phyloP scores from a whole-genome alignment of 345 rosid genomes.

The Eutrema japonicum region DNA sequence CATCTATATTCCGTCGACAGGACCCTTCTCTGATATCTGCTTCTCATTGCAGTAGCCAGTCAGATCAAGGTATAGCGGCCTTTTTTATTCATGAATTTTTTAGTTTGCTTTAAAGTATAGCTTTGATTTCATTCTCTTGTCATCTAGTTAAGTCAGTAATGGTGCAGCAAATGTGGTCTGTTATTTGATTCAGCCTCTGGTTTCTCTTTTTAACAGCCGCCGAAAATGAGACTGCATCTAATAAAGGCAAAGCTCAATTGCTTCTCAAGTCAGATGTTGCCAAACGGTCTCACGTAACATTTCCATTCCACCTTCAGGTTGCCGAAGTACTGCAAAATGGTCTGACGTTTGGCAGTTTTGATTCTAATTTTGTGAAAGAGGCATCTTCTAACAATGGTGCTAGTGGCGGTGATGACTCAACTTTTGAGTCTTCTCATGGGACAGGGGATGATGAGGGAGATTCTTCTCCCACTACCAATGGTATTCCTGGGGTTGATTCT shows the following conservation, averaged over 20 bases:
- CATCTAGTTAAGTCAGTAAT: conserved; percentile 3
- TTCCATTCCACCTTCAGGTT: conserved; percentile 77
- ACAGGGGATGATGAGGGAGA: conserved; percentile 50
- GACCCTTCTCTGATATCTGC: conserved; percentile 39
- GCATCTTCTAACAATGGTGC: conserved; percentile 36
- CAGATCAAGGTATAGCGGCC: conserved; percentile 49
- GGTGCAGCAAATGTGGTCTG: conserved; percentile 11
- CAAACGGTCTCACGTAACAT: conserved; percentile 68
- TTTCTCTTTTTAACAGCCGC: conserved; percentile 30
- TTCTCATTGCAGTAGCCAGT: conserved; percentile 39
- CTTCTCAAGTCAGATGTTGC: conserved; percentile 45
- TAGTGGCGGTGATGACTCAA: conserved; percentile 47
- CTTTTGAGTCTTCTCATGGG: conserved; percentile 48
- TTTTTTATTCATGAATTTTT: neutral
- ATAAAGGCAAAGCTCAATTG: conserved; percentile 45
- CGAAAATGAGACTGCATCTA: conserved; percentile 29
- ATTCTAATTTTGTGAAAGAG: conserved; percentile 47
- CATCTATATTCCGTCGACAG: conserved; percentile 33
- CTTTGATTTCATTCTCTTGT: conserved; percentile 10
- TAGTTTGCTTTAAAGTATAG: conserved; percentile 4
- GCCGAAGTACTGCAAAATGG: conserved; percentile 72
- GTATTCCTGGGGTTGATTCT: conserved; percentile 22
- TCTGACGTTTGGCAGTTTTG: conserved; percentile 89
- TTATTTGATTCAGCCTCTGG: conserved; percentile 21
- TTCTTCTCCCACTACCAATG: conserved; percentile 44